Evolutionary conservation across 805 yeast species (phyloP).

Genomic region (Myxozyma melibiosi): DNA sequence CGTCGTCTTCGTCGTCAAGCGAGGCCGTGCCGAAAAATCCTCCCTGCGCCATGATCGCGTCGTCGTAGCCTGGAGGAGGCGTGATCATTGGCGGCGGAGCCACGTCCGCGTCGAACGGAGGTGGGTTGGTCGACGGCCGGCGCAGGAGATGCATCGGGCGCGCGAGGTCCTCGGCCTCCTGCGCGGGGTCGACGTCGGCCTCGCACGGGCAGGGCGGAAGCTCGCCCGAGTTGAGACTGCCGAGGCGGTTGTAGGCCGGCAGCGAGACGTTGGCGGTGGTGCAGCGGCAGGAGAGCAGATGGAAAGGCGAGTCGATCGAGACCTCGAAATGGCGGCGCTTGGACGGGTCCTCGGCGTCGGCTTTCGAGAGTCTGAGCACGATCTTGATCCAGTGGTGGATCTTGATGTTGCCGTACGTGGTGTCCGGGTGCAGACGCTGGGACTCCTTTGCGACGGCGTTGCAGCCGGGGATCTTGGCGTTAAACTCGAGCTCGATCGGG

Average conservation of each 20-base stretch:
- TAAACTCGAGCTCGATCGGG: conserved; percentile 75
- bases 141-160: conserved; percentile 59
- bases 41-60: conserved; percentile 45
- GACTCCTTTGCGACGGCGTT: conserved; percentile 13
- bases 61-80: conserved; percentile 50
- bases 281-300: conserved; percentile 72
- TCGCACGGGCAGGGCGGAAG: conserved; percentile 34
- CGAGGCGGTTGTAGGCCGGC: conserved; percentile 45
- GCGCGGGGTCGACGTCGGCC: conserved; percentile 3
- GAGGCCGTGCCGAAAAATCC: conserved; percentile 20
- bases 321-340: conserved; percentile 92
- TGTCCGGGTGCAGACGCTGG: conserved; percentile 69
- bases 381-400: conserved; percentile 95
- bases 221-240: conserved; percentile 57
- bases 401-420: conserved; percentile 75
- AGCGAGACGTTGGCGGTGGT: conserved; percentile 43
- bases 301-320: conserved; percentile 92
- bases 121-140: conserved; percentile 62
- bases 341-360: conserved; percentile 50
- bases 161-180: conserved; percentile 12
- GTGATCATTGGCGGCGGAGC: conserved; percentile 45
- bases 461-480: conserved; percentile 70
- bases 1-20: conserved; percentile 12
- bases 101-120: conserved; percentile 57
- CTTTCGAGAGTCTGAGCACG: conserved; percentile 72